Evolutionary conservation across 129 eudicot species (phyloP).

Genomic region (Helianthus tuberosus): DNA sequence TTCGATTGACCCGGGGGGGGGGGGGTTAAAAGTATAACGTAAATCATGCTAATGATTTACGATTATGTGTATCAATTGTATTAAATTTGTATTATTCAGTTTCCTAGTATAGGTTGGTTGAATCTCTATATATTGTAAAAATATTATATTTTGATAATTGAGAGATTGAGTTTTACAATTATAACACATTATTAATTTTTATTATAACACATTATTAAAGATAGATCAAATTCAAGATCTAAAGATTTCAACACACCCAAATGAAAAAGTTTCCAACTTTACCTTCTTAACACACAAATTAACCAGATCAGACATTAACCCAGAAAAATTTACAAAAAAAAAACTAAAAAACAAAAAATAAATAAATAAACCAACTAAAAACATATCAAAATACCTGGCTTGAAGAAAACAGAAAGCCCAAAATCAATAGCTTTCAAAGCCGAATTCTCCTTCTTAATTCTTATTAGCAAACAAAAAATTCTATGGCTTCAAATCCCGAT

Average conservation of each 20-base stretch:
- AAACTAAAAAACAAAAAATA: background rate
- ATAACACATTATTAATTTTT: no score
- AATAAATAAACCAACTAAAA: background rate
- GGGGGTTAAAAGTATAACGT: no score
- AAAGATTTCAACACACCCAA: constrained; percentile 22
- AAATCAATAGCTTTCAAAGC: constrained; percentile 89
- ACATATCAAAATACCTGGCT: constrained; percentile 58
- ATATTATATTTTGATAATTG: no score
- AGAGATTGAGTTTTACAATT: no score
- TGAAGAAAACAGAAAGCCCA: constrained; percentile 94
- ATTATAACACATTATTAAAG: no score
- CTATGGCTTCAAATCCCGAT: constrained; percentile 96
- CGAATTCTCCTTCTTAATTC: constrained; percentile 93
- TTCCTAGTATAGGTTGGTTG: no score
- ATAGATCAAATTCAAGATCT: constrained; percentile 21
- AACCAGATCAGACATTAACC: constrained; percentile 3
- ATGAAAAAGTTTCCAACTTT: constrained; percentile 23
- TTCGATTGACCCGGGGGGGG: no score
- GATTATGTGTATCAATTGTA: no score
- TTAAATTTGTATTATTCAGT: no score
- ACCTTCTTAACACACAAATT: background rate
- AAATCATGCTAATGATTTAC: no score
- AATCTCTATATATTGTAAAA: no score
- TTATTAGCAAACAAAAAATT: constrained; percentile 93
- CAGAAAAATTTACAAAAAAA: background rate